Base-by-base conservation (phyloP, 805 yeast species). In the Candida palmyrensis region DNA sequence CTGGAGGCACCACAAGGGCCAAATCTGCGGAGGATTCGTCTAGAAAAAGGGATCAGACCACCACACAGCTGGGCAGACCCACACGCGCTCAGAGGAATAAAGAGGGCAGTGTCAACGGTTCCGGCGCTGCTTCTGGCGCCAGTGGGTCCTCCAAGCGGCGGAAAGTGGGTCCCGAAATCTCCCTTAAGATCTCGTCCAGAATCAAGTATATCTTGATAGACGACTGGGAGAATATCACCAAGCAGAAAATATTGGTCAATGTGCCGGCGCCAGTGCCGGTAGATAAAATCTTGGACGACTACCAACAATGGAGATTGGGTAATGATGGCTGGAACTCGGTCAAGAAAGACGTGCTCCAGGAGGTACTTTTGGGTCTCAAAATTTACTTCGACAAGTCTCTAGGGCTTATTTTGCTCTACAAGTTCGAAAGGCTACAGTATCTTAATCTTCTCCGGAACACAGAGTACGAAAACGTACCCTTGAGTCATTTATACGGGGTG, bases 201-300 rank as follows among this genome's bases (percentile, higher is more conserved):
- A 62, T 90, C 37, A 89, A 88, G 54, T 62, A 81, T 5, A 47
- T 79, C 3, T 61, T 90, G 24, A 95, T 89, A 1, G 88, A 86
- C 53, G 97, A 90, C 62, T 90, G 97, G 98, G 96, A 90, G 55
- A 68, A 67, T 44, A 71, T 90, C 21, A 88, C 97, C 1, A 84
- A 83, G 45, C 84, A 87, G 44, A 80, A 81, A 32, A 77, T 79
- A 52, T 55, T 87, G 27, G 73, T 85, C 3, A 59, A 71, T 17
- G 54, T 89, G 26, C 96, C 96, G 1, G 64, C 75, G 11, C 57
- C 55, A 22, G 66, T 66, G 3, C 70, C 75, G 0, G 82, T 83
- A 1, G 60, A 66, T 1, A 62, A 59, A 2, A 71, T 87, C 2
- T 52, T 90, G 6, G 45, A 55, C 8, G 68, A 69, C n/a, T 90